Percentiles rank a stretch among this genome's conserved stretches.
These are phyloP conservation scores for Suhomyces atakaporum DNA, from an alignment of 1,139 yeast genomes.

Conservation along the genomic window DNA sequence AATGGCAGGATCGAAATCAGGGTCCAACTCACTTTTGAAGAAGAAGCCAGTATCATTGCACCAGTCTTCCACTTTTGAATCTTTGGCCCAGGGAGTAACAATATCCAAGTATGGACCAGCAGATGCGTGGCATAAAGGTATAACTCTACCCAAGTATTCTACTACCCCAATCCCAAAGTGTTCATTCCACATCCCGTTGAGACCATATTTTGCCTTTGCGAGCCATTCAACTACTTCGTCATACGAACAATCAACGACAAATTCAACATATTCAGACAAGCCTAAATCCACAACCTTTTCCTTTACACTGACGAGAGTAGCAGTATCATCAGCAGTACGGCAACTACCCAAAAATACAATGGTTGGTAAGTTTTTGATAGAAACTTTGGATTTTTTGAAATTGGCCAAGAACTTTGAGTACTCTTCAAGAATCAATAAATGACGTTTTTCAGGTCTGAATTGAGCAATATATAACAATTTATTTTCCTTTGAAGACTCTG, in stretches of 20 bases:
- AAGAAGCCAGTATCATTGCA: conserved; percentile 66
- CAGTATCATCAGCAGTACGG: conserved; percentile 66
- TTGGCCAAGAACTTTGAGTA: conserved; percentile 52
- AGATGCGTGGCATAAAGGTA: conserved; percentile 90
- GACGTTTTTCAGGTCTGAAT: conserved; percentile 95
- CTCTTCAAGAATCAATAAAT: conserved; percentile 63
- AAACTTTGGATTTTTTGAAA: conserved; percentile 21
- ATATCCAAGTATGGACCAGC: conserved; percentile 94
- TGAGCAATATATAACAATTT: conserved; percentile 82
- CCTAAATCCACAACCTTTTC: conserved; percentile 47
- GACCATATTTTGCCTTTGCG: conserved; percentile 67
- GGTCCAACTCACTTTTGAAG: conserved; percentile 56
- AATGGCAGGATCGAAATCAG: conserved; percentile 58
- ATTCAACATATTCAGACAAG: conserved; percentile 55
- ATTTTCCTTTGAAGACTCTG: conserved; percentile 43
- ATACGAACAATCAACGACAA: conserved; percentile 78
- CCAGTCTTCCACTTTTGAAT: conserved; percentile 24
- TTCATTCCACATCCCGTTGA: conserved; percentile 99
- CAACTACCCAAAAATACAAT: conserved; percentile 84
- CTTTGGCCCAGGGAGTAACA: conserved; percentile 38
- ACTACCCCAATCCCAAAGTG: conserved; percentile 98
- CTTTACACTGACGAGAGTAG: conserved; percentile 54
- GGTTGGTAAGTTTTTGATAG: conserved; percentile 41
- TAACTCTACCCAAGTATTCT: conserved; percentile 79
- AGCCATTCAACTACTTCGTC: conserved; percentile 58